phyloP scores from a whole-genome alignment of 495 filamentous ascomycete genomes.

The Melanomma pulvis-pyrius region DNA sequence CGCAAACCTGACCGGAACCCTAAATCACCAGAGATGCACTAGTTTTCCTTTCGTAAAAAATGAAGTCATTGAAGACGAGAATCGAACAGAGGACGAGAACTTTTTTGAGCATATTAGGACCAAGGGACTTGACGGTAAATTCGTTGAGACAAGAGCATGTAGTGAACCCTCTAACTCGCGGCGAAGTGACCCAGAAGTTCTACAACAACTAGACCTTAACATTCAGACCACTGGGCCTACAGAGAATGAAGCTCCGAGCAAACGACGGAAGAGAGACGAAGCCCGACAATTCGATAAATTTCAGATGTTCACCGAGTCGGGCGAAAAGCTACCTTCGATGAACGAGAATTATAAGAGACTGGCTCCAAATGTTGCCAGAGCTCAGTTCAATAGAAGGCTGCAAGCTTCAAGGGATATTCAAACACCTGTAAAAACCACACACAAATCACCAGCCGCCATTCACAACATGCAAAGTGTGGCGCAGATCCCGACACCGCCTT shows the following conservation, averaged over 20 bases:
- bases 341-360: conserved; percentile 1
- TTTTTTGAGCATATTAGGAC: neutral
- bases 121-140: neutral
- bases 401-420: neutral
- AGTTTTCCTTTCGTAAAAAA: conserved; percentile 30
- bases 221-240: neutral
- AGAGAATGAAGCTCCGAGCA: conserved; percentile 10
- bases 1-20: neutral
- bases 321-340: conserved; percentile 16
- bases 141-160: conserved; percentile 16
- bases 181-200: neutral
- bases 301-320: conserved; percentile 20
- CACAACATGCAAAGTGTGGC: neutral
- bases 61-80: conserved; percentile 6
- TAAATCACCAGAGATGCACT: conserved; percentile 31
- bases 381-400: conserved; percentile 13
- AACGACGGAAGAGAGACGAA: conserved; percentile 4
- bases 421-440: neutral
- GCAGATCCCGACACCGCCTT: conserved; percentile 6
- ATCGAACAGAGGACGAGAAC: neutral
- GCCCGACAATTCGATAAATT: neutral
- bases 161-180: conserved; percentile 16
- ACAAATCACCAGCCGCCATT: neutral
- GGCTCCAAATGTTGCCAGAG: conserved; percentile 19
- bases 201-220: conserved; percentile 31